Evolutionary conservation across 257 asterid species (phyloP).

Genomic region (Nicotiana paniculata): DNA sequence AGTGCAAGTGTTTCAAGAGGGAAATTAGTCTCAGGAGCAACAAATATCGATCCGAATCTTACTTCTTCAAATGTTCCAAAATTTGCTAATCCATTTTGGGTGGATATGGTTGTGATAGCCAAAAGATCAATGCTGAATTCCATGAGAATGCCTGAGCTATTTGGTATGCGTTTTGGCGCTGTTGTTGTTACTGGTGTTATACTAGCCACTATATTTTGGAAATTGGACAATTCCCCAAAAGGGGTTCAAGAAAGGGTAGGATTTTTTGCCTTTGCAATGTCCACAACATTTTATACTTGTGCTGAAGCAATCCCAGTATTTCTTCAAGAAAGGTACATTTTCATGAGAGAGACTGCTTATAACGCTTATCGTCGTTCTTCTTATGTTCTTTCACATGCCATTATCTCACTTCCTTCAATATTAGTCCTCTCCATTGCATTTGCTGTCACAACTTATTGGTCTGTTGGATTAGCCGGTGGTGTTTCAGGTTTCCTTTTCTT

Average conservation of each 20-base stretch:
- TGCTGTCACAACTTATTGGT: conserved; percentile 25
- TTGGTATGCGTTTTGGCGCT: conserved; percentile 37
- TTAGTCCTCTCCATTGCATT: conserved; percentile 24
- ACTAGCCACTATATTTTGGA: conserved; percentile 36
- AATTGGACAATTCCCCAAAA: conserved; percentile 36
- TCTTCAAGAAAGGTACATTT: conserved; percentile 36
- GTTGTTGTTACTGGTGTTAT: conserved; percentile 36
- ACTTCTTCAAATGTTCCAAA: conserved; percentile 24
- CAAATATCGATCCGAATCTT: not conserved
- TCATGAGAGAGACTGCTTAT: conserved; percentile 47
- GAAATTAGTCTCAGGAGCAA: conserved; percentile 30
- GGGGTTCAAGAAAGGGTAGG: conserved; percentile 47
- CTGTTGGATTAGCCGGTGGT: conserved; percentile 40
- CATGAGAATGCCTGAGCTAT: conserved; percentile 31
- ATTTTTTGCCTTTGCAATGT: conserved; percentile 47
- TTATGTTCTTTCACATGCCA: conserved; percentile 38
- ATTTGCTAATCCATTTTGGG: conserved; percentile 44
- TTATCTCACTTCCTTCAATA: conserved; percentile 30
- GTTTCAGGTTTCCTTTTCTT: conserved; percentile 29
- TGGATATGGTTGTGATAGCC: conserved; percentile 34
- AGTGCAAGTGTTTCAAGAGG: conserved; percentile 35
- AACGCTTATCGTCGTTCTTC: conserved; percentile 49
- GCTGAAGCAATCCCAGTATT: conserved; percentile 53
- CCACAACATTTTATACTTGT: conserved; percentile 44
- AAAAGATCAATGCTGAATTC: conserved; percentile 41